Conservation (phyloP, 169 alveolate genomes). For the Eimeria necatrix region DNA sequence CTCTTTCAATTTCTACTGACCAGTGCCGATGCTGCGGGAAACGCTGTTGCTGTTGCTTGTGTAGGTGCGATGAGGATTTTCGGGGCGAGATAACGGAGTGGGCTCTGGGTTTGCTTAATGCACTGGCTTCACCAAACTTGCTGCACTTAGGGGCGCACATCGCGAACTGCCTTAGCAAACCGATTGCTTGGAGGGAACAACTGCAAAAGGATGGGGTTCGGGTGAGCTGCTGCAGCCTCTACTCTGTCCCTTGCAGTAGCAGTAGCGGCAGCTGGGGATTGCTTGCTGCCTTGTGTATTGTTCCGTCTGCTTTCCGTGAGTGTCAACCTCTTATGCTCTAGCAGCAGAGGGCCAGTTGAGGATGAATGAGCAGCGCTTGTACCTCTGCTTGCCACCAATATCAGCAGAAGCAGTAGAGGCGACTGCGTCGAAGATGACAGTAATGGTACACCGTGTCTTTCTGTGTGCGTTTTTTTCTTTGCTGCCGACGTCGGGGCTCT, state of each 20-base stretch:
- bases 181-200: constrained; percentile 70
- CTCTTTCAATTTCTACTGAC: neutral
- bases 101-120: constrained; percentile 52
- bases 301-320: neutral
- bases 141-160: constrained; percentile 70
- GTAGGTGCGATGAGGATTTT: constrained; percentile 61
- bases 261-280: neutral
- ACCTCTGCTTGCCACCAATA: neutral
- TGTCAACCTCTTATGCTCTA: too few relatives aligned
- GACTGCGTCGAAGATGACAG: neutral
- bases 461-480: neutral
- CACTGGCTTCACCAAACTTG: constrained; percentile 62
- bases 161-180: constrained; percentile 68
- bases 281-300: neutral
- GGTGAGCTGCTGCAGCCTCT: constrained; percentile 20
- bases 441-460: neutral
- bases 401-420: constrained; percentile 46
- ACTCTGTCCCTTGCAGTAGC: neutral
- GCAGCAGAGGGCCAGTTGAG: too few relatives aligned
- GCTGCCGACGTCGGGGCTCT: neutral
- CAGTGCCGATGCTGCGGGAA: constrained; percentile 5
- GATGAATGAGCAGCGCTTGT: neutral
- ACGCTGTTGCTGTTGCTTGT: neutral
- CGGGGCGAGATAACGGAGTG: constrained; percentile 70
- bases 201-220: constrained; percentile 68